Base-by-base conservation (phyloP, 1,284 basidiomycete species). In the Leccinum subrobustum region DNA sequence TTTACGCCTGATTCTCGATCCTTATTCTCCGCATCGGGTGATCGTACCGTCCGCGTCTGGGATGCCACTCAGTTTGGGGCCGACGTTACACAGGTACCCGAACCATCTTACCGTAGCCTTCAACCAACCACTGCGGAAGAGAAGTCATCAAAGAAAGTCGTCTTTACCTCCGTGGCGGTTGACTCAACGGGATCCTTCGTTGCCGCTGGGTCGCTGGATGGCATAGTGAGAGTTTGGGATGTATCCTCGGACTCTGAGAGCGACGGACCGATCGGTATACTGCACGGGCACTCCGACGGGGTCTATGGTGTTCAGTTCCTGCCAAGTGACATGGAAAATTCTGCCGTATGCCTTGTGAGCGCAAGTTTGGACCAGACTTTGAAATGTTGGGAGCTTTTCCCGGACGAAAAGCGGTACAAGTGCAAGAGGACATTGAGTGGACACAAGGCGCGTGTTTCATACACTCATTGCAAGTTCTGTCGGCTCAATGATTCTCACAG, bases 21-120 rank as follows among this genome's bases (percentile, higher is more conserved):
- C 12, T 57, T 77, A 20, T 57, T 74, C 31, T 76, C 75, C 59
- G 70, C 74, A 54, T 76, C 74, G 47, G 74, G 71, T 37, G 72
- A 73, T 62, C 59, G 60, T 27, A 74, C 73, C 1, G 58, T 73
- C 58, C 70, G 72, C 23, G 57, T 73, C 42, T 73, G 72, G 72
- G 66, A 75, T 62, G 65, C 65, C 3, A 62, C 68, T 39, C 71
- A 70, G 29, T 62, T 75, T 63, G 60, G 62, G 20, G 60, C 63
- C 23, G 63, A 73, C 31, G 53, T 58, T 27, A 54, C 63, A 14
- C 70, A 60, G 56, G 53, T 60, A 25, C 53, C 66, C 18, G 66
- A 74, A 59, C 63, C 60, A 7, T 31, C 51, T 39, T 65, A 54
- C 57, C 71, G 71, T 37, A 55, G 60, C 48, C 73, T 76, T 57